Base-by-base conservation (phyloP, 495 filamentous ascomycete genomes). In the Xylaria scruposa region DNA sequence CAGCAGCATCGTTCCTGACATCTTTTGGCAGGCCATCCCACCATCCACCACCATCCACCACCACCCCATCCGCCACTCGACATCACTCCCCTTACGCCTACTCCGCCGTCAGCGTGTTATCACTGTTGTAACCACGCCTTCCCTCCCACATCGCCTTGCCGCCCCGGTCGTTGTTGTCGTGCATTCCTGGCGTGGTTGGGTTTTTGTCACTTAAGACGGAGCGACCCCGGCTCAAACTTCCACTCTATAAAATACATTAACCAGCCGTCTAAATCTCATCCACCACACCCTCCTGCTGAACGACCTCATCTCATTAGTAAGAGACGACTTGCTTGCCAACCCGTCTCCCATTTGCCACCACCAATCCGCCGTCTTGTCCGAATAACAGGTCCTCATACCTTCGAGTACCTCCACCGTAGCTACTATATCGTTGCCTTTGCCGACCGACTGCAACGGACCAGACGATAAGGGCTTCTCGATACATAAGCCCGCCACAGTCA, bases 51-150 rank as follows among this genome's bases (percentile, higher is more conserved):
- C 44, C 19, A n/a, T 19, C 47, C 7, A n/a, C n/a, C n/a, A n/a
- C n/a, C n/a, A n/a, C n/a, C n/a, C n/a, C n/a, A n/a, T 51, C n/a
- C 47, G n/a, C 47, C 47, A 51, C 47, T 12, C 47, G n/a, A 3
- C 7, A 24, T 51, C 42, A 47, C 42, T 8, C 36, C 38, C 21
- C 40, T 13, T 24, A 19, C 21, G 49, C 38, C 49, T 42, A 8
- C n/a, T 56, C 38, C 36, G 24, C 49, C 51, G 51, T 46, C 66
- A 56, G 66, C 51, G 33, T 58, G 54, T 59, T 58, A 58, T 56
- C 21, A 21, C 47, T 10, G 38, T 59, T 5, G 38, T 40, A 19
- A 54, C 31, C 38, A 58, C 36, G 13, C 26, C 24, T 40, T 29
- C 49, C 21, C 13, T 29, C 12, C 31, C 36, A 24, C 51, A 26